Conservation (phyloP, 2,329 filamentous ascomycete genomes). For the Aspergillus amoenus region DNA sequence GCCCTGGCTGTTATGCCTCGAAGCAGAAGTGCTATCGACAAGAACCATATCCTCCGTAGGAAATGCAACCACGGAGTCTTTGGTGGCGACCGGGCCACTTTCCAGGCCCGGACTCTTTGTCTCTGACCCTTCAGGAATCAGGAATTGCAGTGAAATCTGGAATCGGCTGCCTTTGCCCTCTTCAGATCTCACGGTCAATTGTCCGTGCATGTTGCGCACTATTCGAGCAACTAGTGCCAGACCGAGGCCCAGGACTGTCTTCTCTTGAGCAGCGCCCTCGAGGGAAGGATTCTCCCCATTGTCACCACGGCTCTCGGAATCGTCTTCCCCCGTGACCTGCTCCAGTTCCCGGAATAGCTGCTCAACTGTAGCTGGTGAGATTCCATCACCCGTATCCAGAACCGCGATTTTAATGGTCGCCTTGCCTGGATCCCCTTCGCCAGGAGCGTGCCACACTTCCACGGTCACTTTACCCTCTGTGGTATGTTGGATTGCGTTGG, state of each 20-base stretch:
- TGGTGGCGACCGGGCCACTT: constrained; percentile 18
- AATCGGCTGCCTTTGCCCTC: constrained; percentile 80
- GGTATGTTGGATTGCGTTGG: constrained; percentile 83
- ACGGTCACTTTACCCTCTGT: constrained; percentile 65
- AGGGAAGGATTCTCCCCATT: not conserved
- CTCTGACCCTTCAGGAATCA: constrained; percentile 49
- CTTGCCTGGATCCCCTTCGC: constrained; percentile 50
- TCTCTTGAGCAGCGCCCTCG: constrained; percentile 15
- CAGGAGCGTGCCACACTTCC: constrained; percentile 59
- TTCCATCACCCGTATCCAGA: constrained; percentile 71
- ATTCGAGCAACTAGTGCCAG: constrained; percentile 86
- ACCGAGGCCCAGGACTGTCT: constrained; percentile 69
- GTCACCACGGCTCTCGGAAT: constrained; percentile 33
- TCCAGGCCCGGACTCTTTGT: not conserved
- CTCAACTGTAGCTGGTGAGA: constrained; percentile 58
- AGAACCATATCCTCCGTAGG: constrained; percentile 39
- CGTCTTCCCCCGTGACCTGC: constrained; percentile 65
- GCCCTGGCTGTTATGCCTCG: constrained; percentile 7
- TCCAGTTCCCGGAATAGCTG: constrained; percentile 61
- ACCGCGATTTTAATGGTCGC: constrained; percentile 72
- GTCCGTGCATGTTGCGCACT: constrained; percentile 86
- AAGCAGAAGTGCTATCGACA: constrained; percentile 27
- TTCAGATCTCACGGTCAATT: constrained; percentile 80
- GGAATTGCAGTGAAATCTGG: constrained; percentile 74
- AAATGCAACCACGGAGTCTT: not conserved